Conservation (phyloP, 2,329 filamentous ascomycete genomes). For the Seiridium cupressi region DNA sequence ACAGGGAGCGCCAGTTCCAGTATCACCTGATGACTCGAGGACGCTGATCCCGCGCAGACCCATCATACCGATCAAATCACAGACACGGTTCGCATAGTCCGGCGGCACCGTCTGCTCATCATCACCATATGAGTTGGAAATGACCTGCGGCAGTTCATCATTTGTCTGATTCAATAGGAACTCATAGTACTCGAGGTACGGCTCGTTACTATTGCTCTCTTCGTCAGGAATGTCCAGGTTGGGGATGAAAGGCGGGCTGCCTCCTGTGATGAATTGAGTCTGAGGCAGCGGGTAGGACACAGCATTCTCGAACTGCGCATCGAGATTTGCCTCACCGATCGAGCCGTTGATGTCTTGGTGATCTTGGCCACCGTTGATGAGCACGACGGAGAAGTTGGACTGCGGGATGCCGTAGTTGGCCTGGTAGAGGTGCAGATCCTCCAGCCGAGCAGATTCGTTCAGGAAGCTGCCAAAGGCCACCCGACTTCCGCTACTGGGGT, state of each 20-base stretch:
- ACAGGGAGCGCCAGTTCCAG: slow-evolving; percentile 35
- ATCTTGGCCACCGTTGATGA: slow-evolving; percentile 37
- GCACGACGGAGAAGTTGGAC: slow-evolving; percentile 40
- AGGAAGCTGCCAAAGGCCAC: slow-evolving; percentile 52
- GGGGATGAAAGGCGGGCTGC: slow-evolving; percentile 28
- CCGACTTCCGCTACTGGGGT: slow-evolving; percentile 41
- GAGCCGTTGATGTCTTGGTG: slow-evolving; percentile 26
- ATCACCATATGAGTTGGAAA: slow-evolving; percentile 46
- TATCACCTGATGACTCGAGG: slow-evolving; percentile 7
- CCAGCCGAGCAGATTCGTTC: slow-evolving; percentile 45
- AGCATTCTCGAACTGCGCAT: slow-evolving; percentile 28
- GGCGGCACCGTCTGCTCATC: slow-evolving; percentile 27
- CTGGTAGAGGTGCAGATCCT: slow-evolving; percentile 38
- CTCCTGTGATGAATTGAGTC: slow-evolving; percentile 29
- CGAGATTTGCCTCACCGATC: slow-evolving; percentile 26
- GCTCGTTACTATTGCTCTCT: slow-evolving; percentile 47
- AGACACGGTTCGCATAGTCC: slow-evolving; percentile 23
- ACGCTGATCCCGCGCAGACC: slow-evolving; percentile 3
- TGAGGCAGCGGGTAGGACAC: slow-evolving; percentile 27
- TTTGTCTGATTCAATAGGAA: slow-evolving; percentile 43
- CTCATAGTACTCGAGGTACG: slow-evolving; percentile 53
- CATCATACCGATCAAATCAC: slow-evolving; percentile 21
- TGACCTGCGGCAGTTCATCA: slow-evolving; percentile 46
- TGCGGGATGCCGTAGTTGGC: slow-evolving; percentile 35
- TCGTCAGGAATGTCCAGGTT: slow-evolving; percentile 17